These are phyloP conservation scores for Actinomortierella ambigua DNA, from an alignment of 371 early-diverging fungal species.

Conservation along the genomic window DNA sequence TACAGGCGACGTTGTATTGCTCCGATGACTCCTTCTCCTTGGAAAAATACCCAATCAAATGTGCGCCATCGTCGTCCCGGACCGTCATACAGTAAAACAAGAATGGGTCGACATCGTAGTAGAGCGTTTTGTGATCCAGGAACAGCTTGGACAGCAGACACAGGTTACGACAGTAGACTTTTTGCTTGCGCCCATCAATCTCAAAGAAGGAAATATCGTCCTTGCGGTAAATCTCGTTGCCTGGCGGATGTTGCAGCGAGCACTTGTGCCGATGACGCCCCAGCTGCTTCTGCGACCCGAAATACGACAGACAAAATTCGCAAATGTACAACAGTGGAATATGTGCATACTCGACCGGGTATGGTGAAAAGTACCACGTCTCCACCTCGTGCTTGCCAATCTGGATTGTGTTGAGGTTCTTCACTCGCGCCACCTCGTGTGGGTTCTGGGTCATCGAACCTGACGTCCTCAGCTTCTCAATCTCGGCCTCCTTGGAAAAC, in stretches of 20 bases:
- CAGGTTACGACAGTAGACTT: conserved; percentile 89
- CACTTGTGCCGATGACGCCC: conserved; percentile 82
- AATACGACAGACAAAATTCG: conserved; percentile 91
- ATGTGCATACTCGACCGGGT: conserved; percentile 83
- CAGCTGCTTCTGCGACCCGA: conserved; percentile 68
- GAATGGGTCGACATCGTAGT: conserved; percentile 99
- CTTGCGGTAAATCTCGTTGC: conserved; percentile 90
- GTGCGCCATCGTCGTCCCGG: conserved; percentile 81
- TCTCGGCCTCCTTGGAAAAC: conserved; percentile 87
- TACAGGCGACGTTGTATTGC: conserved; percentile 99
- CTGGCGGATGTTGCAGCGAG: conserved; percentile 90
- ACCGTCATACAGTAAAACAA: conserved; percentile 96
- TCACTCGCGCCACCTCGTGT: conserved; percentile 90
- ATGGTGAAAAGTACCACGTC: conserved; percentile 98
- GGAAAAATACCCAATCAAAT: conserved; percentile 99
- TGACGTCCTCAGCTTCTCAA: conserved; percentile 86
- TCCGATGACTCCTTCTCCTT: conserved; percentile 98
- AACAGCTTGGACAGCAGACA: conserved; percentile 95
- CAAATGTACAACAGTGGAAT: conserved; percentile 87
- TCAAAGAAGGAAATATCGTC: conserved; percentile 91
- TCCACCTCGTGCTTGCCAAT: conserved; percentile 96
- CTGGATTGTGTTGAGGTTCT: conserved; percentile 91
- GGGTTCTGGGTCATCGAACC: conserved; percentile 97
- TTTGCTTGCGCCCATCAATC: conserved; percentile 91
- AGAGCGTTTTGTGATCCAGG: conserved; percentile 99